Evolutionary conservation across 768 basidiomycete species (phyloP).

Genomic region (Phaeotremella skinneri): DNA sequence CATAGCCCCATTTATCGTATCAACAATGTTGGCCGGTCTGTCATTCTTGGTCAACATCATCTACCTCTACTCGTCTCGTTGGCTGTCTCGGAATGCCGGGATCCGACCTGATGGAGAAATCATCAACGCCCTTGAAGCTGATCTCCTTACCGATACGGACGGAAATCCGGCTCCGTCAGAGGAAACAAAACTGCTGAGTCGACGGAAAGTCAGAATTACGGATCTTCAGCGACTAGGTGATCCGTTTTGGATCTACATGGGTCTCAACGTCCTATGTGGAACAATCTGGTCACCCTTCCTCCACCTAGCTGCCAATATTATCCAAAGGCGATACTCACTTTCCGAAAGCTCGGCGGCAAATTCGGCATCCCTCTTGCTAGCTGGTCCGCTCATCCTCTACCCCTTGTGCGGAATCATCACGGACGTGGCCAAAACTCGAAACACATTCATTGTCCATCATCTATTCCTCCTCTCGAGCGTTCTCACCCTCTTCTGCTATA

Average conservation of each 20-base stretch:
- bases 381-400: constrained; percentile 67
- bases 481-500: constrained; percentile 63
- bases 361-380: constrained; percentile 69
- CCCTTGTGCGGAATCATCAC: constrained; percentile 69
- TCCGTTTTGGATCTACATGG: constrained; percentile 61
- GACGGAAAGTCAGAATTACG: constrained; percentile 54
- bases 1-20: constrained; percentile 71
- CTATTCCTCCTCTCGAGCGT: constrained; percentile 62
- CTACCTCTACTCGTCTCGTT: constrained; percentile 65
- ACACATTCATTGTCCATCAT: constrained; percentile 60
- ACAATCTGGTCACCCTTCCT: constrained; percentile 74
- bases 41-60: constrained; percentile 68
- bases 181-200: background rate
- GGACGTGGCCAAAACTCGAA: constrained; percentile 58
- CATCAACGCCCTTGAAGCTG: constrained; percentile 59
- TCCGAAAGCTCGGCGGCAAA: constrained; percentile 63
- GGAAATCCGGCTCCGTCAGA: background rate
- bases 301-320: constrained; percentile 71
- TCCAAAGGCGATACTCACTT: constrained; percentile 65
- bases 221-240: constrained; percentile 62
- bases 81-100: constrained; percentile 64
- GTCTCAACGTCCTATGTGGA: constrained; percentile 71
- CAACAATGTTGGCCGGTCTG: constrained; percentile 63
- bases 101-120: constrained; percentile 61
- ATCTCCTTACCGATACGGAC: constrained; percentile 6